Base-by-base conservation (phyloP, 202 grass and related monocot genomes). In the Miscanthus sacchariflorus region DNA sequence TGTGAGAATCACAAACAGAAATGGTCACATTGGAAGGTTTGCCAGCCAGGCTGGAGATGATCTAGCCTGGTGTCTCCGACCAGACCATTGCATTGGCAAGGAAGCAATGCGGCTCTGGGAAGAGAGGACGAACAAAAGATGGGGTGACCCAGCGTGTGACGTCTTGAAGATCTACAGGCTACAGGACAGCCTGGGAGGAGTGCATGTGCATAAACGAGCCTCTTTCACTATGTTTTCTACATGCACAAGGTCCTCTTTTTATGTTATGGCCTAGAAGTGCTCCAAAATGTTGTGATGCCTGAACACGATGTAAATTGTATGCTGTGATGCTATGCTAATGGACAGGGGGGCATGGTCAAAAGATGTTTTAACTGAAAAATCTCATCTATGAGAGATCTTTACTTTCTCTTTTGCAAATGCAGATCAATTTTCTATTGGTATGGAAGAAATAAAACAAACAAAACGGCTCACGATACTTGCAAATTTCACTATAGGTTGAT, bases 391-490 rank as follows among this genome's bases (percentile, higher is more conserved):
- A 15, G 38, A 74, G 35, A 71, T 52, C n/a, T 49, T 25, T 7
- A 59, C 21, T 56, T 58, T 39, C 27, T 38, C 21, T 81, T 81
- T n/a, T 52, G 28, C 18, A 0, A 52, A 70, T 6, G 30, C 2
- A 17, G 12, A 82, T 17, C 6, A 82, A 73, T n/a, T 21, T n/a
- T 44, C 4, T 58, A 4, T 78, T 59, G 2, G 42, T 67, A 35
- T 14, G 0, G 15, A 78, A 52, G 12, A 86, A 71, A 87, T 74
- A 18, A 68, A 68, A 64, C 28, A 15, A 80, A 68, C 12, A 70
- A 14, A 9, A 79, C 10, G 48, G 9, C 2, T 21, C 25, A 83
- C 49, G 17, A 33, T 59, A 27, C 42, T 74, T 82, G 65, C 8
- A 78, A 83, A 66, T 52, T 12, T 12, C 2, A 35, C 6, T 61